These are phyloP conservation scores for Bryoglossum gracile DNA, from an alignment of 495 filamentous ascomycete species.

Conservation along the genomic window DNA sequence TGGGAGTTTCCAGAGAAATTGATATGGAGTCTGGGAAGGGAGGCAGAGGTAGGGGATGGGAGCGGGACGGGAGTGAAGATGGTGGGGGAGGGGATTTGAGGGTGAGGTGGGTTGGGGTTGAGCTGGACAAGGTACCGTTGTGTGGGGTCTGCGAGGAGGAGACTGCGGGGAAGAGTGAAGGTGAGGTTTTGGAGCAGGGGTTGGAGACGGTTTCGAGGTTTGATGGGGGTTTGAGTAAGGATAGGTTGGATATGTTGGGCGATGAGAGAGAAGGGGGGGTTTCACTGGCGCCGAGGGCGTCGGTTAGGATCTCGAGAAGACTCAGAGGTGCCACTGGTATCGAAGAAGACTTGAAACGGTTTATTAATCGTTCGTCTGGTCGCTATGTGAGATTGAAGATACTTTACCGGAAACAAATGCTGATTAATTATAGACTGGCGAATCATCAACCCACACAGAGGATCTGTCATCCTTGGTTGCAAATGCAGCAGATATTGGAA, in stretches of 20 bases:
- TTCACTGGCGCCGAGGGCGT: background rate
- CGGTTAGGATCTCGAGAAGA: background rate
- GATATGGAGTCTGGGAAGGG: background rate
- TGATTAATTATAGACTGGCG: background rate
- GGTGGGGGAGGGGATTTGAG: background rate
- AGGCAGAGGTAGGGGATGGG: background rate
- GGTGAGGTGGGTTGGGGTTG: slow-evolving; percentile 12
- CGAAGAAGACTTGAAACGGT: slow-evolving; percentile 1
- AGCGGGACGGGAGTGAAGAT: slow-evolving; percentile 1
- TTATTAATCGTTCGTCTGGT: slow-evolving; percentile 7
- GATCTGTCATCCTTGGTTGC: slow-evolving; percentile 9
- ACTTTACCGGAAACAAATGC: background rate
- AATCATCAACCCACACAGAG: background rate
- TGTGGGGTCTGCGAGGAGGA: slow-evolving; percentile 18
- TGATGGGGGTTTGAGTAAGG: slow-evolving; percentile 22
- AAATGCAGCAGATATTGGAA: slow-evolving; percentile 11
- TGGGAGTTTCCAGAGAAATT: slow-evolving; percentile 5
- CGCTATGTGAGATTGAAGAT: background rate
- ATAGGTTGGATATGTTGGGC: slow-evolving; percentile 13
- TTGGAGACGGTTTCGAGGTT: slow-evolving; percentile 14
- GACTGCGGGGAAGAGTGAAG: slow-evolving; percentile 2
- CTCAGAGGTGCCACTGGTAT: slow-evolving; percentile 7
- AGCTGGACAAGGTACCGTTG: slow-evolving; percentile 19
- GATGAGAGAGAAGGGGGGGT: background rate
- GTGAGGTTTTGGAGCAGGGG: slow-evolving; percentile 12